phyloP scores from a whole-genome alignment of 306 rosid species.

The Cicer yamashitae region DNA sequence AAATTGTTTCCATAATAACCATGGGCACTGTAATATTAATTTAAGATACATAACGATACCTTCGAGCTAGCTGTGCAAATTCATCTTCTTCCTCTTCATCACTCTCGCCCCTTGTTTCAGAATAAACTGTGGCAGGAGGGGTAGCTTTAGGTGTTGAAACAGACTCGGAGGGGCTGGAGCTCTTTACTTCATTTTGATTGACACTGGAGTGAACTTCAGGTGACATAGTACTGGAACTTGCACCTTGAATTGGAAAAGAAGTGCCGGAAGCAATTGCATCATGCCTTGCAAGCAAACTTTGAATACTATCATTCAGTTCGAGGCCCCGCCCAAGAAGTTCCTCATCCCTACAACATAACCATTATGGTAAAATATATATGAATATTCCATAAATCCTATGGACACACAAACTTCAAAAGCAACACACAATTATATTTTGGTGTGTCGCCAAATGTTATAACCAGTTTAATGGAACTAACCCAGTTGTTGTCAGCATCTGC shows the following conservation, averaged over 20 bases:
- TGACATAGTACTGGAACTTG: constrained; percentile 54
- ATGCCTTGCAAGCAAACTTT: constrained; percentile 83
- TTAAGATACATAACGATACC: constrained; percentile 50
- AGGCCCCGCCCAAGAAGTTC: constrained; percentile 93
- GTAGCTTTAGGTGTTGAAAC: constrained; percentile 57
- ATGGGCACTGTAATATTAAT: constrained; percentile 7
- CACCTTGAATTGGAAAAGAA: constrained; percentile 60
- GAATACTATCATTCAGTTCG: constrained; percentile 81
- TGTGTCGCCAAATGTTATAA: constrained; percentile 12
- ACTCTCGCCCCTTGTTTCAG: constrained; percentile 49
- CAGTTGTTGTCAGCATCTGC: constrained; percentile 96
- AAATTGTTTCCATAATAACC: constrained; percentile 29
- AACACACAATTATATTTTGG: constrained; percentile 10
- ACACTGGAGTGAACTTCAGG: constrained; percentile 55
- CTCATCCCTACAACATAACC: constrained; percentile 74
- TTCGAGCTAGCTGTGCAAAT: constrained; percentile 92
- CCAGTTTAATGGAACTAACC: constrained; percentile 59
- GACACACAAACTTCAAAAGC: constrained; percentile 3
- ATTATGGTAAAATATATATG: constrained; percentile 28
- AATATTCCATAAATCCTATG: constrained; percentile 2
- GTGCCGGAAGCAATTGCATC: constrained; percentile 93
- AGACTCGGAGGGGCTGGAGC: constrained; percentile 52
- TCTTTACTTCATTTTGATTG: constrained; percentile 55
- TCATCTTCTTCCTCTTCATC: constrained; percentile 95
- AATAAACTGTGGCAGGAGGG: constrained; percentile 43